Evolutionary conservation across 2,329 filamentous ascomycete genomes (phyloP).

Genomic region (Moelleriella libera): DNA sequence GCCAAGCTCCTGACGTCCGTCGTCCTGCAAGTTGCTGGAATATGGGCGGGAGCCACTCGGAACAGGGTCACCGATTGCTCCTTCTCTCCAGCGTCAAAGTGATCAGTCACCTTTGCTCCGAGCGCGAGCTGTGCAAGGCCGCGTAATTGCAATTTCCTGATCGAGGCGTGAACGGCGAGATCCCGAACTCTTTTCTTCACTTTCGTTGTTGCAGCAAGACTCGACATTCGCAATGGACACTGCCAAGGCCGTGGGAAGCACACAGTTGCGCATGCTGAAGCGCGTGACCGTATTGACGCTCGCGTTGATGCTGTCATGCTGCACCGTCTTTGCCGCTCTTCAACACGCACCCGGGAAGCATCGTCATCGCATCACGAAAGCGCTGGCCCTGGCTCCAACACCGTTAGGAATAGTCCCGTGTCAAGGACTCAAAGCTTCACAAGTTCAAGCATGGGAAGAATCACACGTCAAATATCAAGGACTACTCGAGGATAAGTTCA

Average conservation of each 20-base stretch:
- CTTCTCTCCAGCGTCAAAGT: too few species aligned
- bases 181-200: neutral
- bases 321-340: neutral
- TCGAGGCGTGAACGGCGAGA: too few species aligned
- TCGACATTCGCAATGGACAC: neutral
- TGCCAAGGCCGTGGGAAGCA: neutral
- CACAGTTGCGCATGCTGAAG: neutral
- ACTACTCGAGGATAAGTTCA: slow-evolving; percentile 16
- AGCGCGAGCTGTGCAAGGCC: too few species aligned
- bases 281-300: neutral
- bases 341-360: neutral
- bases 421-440: neutral
- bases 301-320: neutral
- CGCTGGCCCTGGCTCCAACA: neutral
- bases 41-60: too few species aligned
- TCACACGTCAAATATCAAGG: slow-evolving; percentile 11
- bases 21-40: neutral
- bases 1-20: neutral
- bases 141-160: too few species aligned
- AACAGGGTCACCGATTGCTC: too few species aligned
- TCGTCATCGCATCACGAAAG: neutral
- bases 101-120: too few species aligned
- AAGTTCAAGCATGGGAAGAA: slow-evolving; percentile 7
- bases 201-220: neutral
- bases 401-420: neutral